Percentiles rank a stretch among this genome's conserved stretches.
Conservation (phyloP, 129 eudicot species). For the Artemisia annua region DNA sequence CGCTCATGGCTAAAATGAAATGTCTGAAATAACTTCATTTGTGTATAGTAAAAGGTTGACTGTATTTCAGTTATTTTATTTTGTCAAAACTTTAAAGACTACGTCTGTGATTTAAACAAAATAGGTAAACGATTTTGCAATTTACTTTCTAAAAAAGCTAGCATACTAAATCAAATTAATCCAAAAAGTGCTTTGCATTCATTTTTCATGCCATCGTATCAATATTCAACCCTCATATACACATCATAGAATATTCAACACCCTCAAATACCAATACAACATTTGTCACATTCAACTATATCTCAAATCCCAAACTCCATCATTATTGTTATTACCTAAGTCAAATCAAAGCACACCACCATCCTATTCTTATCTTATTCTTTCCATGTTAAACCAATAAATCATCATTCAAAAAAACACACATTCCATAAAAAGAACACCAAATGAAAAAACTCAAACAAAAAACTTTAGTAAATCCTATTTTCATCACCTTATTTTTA, state of each 20-base stretch:
- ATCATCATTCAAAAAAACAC: constrained; percentile 1
- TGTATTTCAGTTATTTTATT: no score
- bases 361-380: neutral
- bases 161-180: no score
- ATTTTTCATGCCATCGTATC: no score
- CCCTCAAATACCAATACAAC: neutral
- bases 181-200: no score
- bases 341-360: constrained; percentile 31
- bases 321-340: constrained; percentile 18
- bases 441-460: constrained; percentile 9
- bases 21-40: no score
- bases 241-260: constrained; percentile 5
- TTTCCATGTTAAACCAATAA: constrained; percentile 2
- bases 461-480: neutral
- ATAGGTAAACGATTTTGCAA: no score
- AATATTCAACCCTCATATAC: no score
- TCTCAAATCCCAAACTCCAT: constrained; percentile 6
- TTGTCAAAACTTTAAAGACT: no score
- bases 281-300: constrained; percentile 26
- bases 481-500: constrained; percentile 21
- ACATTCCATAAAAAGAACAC: neutral
- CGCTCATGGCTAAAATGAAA: no score
- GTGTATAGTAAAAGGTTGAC: no score
- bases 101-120: no score
- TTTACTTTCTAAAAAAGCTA: no score